phyloP scores from a whole-genome alignment of 352 stramenopile genomes.

The Phytophthora vignae region DNA sequence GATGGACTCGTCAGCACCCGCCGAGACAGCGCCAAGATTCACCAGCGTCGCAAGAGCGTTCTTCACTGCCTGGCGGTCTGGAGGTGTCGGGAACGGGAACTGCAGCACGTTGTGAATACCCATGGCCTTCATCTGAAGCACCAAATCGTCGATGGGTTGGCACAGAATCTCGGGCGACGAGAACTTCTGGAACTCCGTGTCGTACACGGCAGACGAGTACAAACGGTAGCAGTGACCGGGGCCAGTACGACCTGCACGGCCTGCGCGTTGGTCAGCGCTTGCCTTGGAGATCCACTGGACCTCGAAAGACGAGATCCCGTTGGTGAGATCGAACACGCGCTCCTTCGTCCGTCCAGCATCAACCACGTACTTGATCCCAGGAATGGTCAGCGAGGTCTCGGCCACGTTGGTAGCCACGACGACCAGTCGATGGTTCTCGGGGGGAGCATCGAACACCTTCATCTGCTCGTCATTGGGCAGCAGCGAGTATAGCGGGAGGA shows the following conservation, averaged over 20 bases:
- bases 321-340: conserved; percentile 93
- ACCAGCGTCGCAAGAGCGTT: conserved; percentile 88
- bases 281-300: conserved; percentile 92
- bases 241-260: conserved; percentile 95
- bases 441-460: conserved; percentile 86
- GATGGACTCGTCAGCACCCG: conserved; percentile 68
- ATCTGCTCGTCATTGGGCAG: conserved; percentile 97
- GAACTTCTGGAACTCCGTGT: conserved; percentile 94
- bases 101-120: conserved; percentile 94
- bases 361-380: conserved; percentile 97
- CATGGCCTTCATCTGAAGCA: conserved; percentile 98
- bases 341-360: conserved; percentile 97
- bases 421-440: conserved; percentile 92
- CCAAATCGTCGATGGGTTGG: conserved; percentile 95
- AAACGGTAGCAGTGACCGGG: conserved; percentile 98
- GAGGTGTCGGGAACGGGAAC: conserved; percentile 97
- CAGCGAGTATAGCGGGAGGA: conserved; percentile 97
- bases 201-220: conserved; percentile 97
- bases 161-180: conserved; percentile 91
- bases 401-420: conserved; percentile 99
- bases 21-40: conserved; percentile 74
- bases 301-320: conserved; percentile 94
- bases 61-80: conserved; percentile 88
- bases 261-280: conserved; percentile 90
- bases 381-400: conserved; percentile 97